phyloP scores from a whole-genome alignment of 108 stramenopile species.

The Skeletonema menzelii region DNA sequence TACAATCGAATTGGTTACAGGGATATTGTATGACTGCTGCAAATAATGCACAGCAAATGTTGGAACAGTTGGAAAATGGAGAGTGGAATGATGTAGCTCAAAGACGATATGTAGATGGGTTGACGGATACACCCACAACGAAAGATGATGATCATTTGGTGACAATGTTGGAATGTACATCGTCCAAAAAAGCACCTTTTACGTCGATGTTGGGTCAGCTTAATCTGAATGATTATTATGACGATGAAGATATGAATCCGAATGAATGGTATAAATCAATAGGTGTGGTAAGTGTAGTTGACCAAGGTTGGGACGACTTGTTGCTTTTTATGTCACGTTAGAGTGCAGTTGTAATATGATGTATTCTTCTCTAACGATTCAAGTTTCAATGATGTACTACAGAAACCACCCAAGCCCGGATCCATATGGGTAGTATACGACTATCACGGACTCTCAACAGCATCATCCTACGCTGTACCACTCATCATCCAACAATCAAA shows the following conservation, averaged over 20 bases:
- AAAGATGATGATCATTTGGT: conserved; percentile 65
- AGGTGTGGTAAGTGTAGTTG: conserved; percentile 27
- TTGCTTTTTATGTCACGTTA: no score
- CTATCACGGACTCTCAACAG: conserved; percentile 69
- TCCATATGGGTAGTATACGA: conserved; percentile 80
- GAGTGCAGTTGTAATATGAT: no score
- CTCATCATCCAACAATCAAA: conserved; percentile 37
- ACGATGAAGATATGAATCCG: conserved; percentile 46
- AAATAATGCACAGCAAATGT: conserved; percentile 8
- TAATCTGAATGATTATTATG: conserved; percentile 78
- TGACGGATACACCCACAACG: conserved; percentile 45
- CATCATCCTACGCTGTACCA: conserved; percentile 55
- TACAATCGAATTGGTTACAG: conserved; percentile 60
- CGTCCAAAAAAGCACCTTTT: conserved; percentile 42
- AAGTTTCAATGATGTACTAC: no score
- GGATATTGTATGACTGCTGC: conserved; percentile 6
- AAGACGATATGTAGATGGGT: conserved; percentile 45
- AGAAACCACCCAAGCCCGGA: conserved; percentile 60
- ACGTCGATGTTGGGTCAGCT: conserved; percentile 73
- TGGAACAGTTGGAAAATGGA: conserved; percentile 40
- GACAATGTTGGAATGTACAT: conserved; percentile 37
- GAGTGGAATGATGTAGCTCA: conserved; percentile 59
- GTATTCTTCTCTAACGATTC: no score
- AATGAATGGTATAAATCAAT: conserved; percentile 80
- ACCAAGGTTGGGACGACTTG: no score